These are phyloP conservation scores for Boletus semigastroideus DNA, from an alignment of 1,284 basidiomycete species.

Conservation along the genomic window DNA sequence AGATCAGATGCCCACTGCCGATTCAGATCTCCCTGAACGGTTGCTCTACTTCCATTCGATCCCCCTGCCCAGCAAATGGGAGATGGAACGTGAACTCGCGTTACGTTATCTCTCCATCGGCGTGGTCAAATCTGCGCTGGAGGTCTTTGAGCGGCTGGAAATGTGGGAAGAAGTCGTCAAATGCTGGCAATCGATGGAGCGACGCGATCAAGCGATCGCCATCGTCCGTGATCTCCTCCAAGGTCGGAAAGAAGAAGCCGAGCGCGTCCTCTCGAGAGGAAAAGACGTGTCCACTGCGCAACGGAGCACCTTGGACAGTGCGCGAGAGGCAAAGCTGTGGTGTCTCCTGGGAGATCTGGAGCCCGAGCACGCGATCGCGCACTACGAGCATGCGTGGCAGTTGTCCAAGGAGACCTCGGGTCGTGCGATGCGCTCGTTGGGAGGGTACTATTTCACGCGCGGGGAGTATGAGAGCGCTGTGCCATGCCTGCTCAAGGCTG, in stretches of 20 bases:
- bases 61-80: constrained; percentile 86
- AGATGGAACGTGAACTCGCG: constrained; percentile 87
- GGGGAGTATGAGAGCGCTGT: constrained; percentile 66
- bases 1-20: constrained; percentile 91
- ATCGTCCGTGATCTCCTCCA: constrained; percentile 84
- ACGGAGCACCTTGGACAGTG: constrained; percentile 55
- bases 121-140: constrained; percentile 83
- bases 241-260: constrained; percentile 80
- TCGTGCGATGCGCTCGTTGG: constrained; percentile 89
- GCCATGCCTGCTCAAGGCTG: constrained; percentile 69
- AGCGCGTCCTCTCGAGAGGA: constrained; percentile 64
- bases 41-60: constrained; percentile 79
- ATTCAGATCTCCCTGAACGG: constrained; percentile 69
- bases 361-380: constrained; percentile 58
- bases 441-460: constrained; percentile 77
- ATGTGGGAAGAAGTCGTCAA: constrained; percentile 96
- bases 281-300: constrained; percentile 47
- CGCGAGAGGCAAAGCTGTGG: constrained; percentile 91
- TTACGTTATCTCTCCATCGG: constrained; percentile 79
- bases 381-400: constrained; percentile 86
- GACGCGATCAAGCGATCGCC: constrained; percentile 69
- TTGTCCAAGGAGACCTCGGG: constrained; percentile 80
- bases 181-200: constrained; percentile 82
- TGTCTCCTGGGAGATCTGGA: constrained; percentile 95
- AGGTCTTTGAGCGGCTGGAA: constrained; percentile 89